phyloP scores from a whole-genome alignment of 192 early-diverging fungal genomes.

The Obelidium mucronatum region DNA sequence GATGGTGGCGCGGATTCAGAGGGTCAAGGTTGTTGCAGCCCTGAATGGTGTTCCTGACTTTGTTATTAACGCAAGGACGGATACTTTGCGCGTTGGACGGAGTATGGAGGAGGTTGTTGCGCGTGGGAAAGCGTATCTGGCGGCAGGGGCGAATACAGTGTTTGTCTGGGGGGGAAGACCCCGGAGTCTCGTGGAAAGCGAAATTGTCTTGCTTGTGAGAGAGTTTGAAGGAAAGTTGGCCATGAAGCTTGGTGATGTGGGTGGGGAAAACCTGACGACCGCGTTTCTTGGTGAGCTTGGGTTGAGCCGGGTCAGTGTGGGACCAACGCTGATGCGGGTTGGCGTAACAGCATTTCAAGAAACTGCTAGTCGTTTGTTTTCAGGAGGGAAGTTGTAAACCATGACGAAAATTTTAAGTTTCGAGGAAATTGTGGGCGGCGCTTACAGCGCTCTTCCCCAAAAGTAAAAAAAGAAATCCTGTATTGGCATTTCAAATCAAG shows the following conservation, averaged over 20 bases:
- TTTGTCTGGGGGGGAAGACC: constrained; percentile 45
- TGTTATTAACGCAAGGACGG: constrained; percentile 56
- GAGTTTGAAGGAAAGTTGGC: background rate
- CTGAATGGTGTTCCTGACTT: constrained; percentile 50
- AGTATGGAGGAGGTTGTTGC: constrained; percentile 44
- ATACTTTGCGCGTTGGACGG: constrained; percentile 33
- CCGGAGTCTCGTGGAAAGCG: background rate
- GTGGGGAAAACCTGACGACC: background rate
- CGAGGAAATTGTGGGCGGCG: too few species aligned
- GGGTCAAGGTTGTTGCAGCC: constrained; percentile 38
- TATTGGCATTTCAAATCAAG: too few species aligned
- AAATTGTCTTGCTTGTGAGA: background rate
- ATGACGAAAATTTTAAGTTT: too few species aligned
- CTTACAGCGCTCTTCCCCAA: too few species aligned
- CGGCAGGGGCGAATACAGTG: constrained; percentile 48
- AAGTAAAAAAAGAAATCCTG: too few species aligned
- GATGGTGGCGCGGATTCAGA: constrained; percentile 10
- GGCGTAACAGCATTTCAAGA: background rate
- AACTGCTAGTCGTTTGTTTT: background rate
- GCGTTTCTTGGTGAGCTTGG: background rate
- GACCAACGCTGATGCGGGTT: constrained; percentile 6
- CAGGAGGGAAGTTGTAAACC: background rate
- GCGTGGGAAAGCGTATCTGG: constrained; percentile 51
- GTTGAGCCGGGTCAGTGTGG: background rate
- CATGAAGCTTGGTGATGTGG: background rate